phyloP scores from a whole-genome alignment of 2,329 filamentous ascomycete genomes.

The Escovopsis sp. region DNA sequence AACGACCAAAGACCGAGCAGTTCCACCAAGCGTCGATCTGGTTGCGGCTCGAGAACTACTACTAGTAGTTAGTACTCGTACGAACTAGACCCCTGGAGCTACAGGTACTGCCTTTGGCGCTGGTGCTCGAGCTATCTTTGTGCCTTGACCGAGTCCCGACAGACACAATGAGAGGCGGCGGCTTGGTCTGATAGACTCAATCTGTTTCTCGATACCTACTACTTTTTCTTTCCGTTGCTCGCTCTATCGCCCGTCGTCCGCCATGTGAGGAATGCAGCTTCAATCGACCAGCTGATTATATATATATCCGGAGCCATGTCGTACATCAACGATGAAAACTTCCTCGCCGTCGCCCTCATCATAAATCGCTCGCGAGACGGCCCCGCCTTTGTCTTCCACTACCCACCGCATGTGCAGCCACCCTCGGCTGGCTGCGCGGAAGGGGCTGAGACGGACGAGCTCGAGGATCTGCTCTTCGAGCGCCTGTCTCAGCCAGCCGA shows the following conservation, averaged over 20 bases:
- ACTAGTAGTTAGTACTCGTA: no score
- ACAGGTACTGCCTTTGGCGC: no score
- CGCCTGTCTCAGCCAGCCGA: conserved; percentile 26
- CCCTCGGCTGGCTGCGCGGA: conserved; percentile 18
- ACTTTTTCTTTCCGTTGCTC: not conserved
- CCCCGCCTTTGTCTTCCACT: conserved; percentile 74
- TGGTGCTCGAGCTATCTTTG: no score
- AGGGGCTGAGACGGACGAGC: conserved; percentile 22
- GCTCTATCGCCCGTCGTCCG: not conserved
- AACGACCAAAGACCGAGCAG: no score
- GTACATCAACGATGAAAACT: conserved; percentile 37
- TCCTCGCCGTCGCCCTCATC: conserved; percentile 58
- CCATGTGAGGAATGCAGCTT: conserved; percentile 8
- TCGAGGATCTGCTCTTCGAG: conserved; percentile 38
- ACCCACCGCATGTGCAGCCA: conserved; percentile 47
- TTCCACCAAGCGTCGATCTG: no score
- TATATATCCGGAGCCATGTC: conserved; percentile 25
- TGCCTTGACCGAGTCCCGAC: no score
- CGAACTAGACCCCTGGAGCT: no score
- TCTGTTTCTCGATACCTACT: no score
- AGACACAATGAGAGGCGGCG: no score
- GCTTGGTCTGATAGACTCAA: no score
- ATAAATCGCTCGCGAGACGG: conserved; percentile 63
- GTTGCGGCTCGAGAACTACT: no score
- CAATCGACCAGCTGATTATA: conserved; percentile 1